Evolutionary conservation across 495 filamentous ascomycete species (phyloP), one percentile per base, ranked within the genome.

Genomic region (Xylaria venustula): DNA sequence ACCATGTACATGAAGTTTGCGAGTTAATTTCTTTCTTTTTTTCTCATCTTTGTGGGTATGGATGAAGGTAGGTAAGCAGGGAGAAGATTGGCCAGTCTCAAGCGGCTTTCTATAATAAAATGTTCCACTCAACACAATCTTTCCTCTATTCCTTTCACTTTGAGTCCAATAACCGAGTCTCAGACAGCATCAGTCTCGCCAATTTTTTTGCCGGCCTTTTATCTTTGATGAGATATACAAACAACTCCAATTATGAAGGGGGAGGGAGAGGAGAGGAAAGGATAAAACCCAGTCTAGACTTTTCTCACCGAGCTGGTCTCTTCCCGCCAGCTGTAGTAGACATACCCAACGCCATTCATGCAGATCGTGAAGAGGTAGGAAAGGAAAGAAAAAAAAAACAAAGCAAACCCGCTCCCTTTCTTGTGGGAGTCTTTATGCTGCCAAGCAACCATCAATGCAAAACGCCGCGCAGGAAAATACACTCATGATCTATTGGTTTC

Each of bases 261-360:
- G 14, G 46, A 51, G 23, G 36, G 22, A 34, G 0, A 22, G 32
- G 46, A 36, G 44, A 48, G 3, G 19, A 40, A 22, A 51, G 40
- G 32, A 25, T 14, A 23, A n/a, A 40, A 40, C 3, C 3, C 14
- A 40, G 37, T 40, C 37, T 40, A 40, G 37, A 40, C 19, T 23
- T 41, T 48, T 50, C 23, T 12, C 20, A 37, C 20, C 20, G 5
- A 34, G 22, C 32, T n/a, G 25, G 48, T 49, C 26, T 25, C 26
- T 45, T 36, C 22, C 7, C 5, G 7, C 34, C n/a, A 34, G 37
- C 46, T 41, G 36, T 46, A 46, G 49, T 26, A 60, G 41, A 60
- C 11, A 19, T 51, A 60, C 58, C 58, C 47, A 60, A 60, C 58
- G 58, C 58, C 58, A 40, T 32, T 47, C 48, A 60, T 60, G 58